Conservation (phyloP, 108 stramenopile species). For the Parmales sp. region DNA sequence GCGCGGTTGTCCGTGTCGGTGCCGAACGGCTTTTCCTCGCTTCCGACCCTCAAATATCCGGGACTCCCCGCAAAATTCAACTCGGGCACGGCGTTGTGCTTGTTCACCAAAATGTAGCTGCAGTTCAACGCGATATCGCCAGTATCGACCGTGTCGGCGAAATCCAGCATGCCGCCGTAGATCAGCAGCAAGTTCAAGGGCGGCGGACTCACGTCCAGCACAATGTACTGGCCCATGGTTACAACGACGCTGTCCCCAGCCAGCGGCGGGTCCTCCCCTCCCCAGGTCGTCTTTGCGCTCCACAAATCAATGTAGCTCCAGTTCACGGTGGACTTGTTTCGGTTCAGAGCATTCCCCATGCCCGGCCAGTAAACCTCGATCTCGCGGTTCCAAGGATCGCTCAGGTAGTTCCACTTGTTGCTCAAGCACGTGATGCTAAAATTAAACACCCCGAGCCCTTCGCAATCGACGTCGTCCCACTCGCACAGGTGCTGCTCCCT, state of each 20-base stretch:
- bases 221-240: slow-evolving; percentile 21
- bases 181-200: slow-evolving; percentile 15
- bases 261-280: slow-evolving; percentile 15
- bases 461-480: slow-evolving; percentile 15
- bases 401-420: slow-evolving; percentile 10
- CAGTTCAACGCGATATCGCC: slow-evolving; percentile 16
- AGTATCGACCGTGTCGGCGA: slow-evolving; percentile 5
- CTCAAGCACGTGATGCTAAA: slow-evolving; percentile 6
- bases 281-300: slow-evolving; percentile 10
- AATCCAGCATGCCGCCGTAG: slow-evolving; percentile 22
- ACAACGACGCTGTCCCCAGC: slow-evolving; percentile 25
- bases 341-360: slow-evolving; percentile 4
- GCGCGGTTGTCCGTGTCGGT: slow-evolving; percentile 12
- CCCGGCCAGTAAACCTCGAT: not conserved
- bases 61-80: not conserved
- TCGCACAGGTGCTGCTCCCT: slow-evolving; percentile 15
- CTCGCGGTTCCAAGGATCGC: not conserved
- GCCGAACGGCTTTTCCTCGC: slow-evolving; percentile 20
- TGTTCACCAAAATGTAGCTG: slow-evolving; percentile 19
- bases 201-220: slow-evolving; percentile 20
- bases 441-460: not conserved
- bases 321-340: not conserved
- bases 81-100: slow-evolving; percentile 5
- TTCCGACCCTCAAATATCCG: slow-evolving; percentile 14
- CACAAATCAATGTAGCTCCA: slow-evolving; percentile 12